These are phyloP conservation scores for Cicer pinnatifidum DNA, from an alignment of 306 rosid species.

Conservation along the genomic window DNA sequence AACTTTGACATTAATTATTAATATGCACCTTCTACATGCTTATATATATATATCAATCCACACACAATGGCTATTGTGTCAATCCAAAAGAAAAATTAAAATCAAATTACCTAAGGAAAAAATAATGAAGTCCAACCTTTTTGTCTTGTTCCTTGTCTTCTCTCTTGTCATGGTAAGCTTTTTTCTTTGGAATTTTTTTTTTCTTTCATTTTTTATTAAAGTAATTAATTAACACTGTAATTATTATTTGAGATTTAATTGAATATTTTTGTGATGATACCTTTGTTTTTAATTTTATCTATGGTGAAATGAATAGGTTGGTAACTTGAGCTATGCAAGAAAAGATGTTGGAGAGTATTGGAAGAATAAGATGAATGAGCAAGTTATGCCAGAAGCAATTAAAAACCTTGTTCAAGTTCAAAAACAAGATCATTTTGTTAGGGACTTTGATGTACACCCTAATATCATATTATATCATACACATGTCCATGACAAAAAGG, in stretches of 20 bases:
- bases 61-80: neutral
- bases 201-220: neutral
- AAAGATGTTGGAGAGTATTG: constrained; percentile 60
- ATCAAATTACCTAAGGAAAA: neutral
- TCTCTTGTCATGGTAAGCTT: constrained; percentile 47
- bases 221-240: no score
- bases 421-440: constrained; percentile 43
- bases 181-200: no score
- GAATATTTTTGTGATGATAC: no score
- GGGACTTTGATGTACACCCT: constrained; percentile 53
- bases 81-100: constrained; percentile 4
- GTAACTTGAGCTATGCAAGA: constrained; percentile 49
- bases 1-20: neutral
- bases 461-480: constrained; percentile 58
- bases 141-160: constrained; percentile 44
- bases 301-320: constrained; percentile 41
- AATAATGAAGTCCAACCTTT: constrained; percentile 50
- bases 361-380: constrained; percentile 60
- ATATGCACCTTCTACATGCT: neutral
- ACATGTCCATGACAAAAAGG: constrained; percentile 21
- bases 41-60: neutral
- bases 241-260: no score
- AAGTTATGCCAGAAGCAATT: constrained; percentile 28
- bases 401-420: constrained; percentile 46
- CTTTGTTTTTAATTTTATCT: no score